These are phyloP conservation scores for Penicillium verhagenii DNA, from an alignment of 495 filamentous ascomycete genomes.

Conservation along the genomic window DNA sequence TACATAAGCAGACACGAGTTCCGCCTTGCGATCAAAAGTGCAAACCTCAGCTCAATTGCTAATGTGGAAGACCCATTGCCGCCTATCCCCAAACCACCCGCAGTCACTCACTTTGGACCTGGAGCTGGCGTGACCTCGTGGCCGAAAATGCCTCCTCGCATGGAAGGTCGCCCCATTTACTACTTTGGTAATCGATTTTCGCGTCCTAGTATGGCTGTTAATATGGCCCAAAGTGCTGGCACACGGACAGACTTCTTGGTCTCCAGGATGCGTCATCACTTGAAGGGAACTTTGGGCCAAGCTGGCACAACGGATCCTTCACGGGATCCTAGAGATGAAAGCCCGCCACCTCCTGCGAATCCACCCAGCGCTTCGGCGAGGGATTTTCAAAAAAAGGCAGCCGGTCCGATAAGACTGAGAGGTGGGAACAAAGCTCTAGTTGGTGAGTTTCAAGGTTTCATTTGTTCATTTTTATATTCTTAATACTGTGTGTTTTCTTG, in stretches of 20 bases:
- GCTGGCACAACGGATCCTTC: not conserved
- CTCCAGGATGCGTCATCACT: not conserved
- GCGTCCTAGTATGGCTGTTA: not conserved
- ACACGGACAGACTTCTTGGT: not conserved
- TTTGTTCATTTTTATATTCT: not conserved
- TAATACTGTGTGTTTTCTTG: not conserved
- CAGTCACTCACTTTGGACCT: not conserved
- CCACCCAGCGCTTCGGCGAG: not conserved
- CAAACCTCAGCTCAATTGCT: not conserved
- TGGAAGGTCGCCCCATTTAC: not conserved
- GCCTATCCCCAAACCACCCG: constrained; percentile 7
- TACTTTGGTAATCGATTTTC: not conserved
- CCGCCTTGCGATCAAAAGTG: constrained; percentile 9
- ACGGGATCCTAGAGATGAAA: not conserved
- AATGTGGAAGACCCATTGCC: constrained; percentile 28
- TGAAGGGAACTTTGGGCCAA: constrained; percentile 7
- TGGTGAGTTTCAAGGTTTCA: not conserved
- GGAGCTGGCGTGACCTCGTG: not conserved
- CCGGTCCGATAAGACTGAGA: not conserved
- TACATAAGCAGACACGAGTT: constrained; percentile 9
- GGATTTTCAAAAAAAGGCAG: not conserved
- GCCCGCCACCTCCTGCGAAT: not conserved
- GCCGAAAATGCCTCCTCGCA: not conserved
- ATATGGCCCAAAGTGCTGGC: not conserved
- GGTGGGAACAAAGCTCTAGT: not conserved